These are phyloP conservation scores for Lentinula edodes DNA, from an alignment of 768 basidiomycete genomes.

Conservation along the genomic window DNA sequence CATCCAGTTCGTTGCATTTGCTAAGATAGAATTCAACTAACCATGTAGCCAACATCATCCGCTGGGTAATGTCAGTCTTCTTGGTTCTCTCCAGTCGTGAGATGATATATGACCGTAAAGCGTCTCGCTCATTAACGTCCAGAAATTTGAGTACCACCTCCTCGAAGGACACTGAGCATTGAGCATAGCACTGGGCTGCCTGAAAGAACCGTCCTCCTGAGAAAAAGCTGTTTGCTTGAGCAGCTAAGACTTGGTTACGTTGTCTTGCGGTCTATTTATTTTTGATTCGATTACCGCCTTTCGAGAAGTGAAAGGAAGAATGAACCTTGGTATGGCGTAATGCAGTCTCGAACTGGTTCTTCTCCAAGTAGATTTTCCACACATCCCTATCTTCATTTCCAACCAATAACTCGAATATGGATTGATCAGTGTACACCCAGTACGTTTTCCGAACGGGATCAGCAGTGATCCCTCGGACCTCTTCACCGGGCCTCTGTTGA, in stretches of 20 bases:
- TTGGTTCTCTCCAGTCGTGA: constrained; percentile 81
- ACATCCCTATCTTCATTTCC: constrained; percentile 90
- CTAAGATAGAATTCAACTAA: constrained; percentile 95
- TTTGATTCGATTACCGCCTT: not conserved
- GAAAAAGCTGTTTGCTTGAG: constrained; percentile 81
- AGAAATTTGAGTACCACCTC: constrained; percentile 88
- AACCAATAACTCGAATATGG: constrained; percentile 82
- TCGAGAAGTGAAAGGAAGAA: not conserved
- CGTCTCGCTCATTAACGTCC: constrained; percentile 86
- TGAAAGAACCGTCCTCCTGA: constrained; percentile 78
- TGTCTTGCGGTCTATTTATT: constrained; percentile 77
- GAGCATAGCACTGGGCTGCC: constrained; percentile 89
- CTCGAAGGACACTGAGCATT: constrained; percentile 84
- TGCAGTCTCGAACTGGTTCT: constrained; percentile 73
- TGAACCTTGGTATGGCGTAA: constrained; percentile 77
- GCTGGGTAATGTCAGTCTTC: constrained; percentile 82
- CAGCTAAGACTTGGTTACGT: constrained; percentile 75
- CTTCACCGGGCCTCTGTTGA: constrained; percentile 67
- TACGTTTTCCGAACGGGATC: constrained; percentile 88
- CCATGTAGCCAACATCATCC: constrained; percentile 99
- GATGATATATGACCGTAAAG: constrained; percentile 84
- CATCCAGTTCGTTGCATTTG: constrained; percentile 95
- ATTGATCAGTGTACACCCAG: constrained; percentile 89
- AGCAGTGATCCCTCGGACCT: constrained; percentile 66
- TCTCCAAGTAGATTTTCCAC: constrained; percentile 86